Evolutionary conservation across 2,329 filamentous ascomycete species (phyloP).

Genomic region (Alternaria postmessia): DNA sequence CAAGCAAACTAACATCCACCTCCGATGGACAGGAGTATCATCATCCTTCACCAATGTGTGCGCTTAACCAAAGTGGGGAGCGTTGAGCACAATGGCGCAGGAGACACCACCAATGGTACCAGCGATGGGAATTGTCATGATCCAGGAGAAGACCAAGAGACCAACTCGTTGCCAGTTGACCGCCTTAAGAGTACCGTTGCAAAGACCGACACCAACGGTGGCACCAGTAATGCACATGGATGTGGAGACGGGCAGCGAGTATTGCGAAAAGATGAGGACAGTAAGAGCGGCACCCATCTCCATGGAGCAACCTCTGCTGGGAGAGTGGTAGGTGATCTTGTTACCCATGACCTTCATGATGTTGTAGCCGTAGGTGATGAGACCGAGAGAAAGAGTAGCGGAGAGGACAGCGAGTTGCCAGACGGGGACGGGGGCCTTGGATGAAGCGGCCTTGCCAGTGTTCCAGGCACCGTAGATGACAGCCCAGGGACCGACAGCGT

Average conservation of each 20-base stretch:
- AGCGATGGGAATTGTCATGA: constrained; percentile 68
- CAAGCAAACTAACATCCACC: background rate
- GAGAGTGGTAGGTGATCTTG: constrained; percentile 4
- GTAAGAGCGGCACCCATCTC: constrained; percentile 82
- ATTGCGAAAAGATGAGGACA: constrained; percentile 78
- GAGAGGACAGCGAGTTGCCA: constrained; percentile 80
- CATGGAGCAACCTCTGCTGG: constrained; percentile 67
- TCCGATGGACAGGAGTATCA: accelerated
- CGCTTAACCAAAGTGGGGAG: constrained; percentile 59
- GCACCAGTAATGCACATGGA: constrained; percentile 78
- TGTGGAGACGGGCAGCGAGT: constrained; percentile 75
- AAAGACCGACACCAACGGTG: constrained; percentile 79
- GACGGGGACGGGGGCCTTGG: constrained; percentile 72
- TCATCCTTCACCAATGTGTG: accelerated
- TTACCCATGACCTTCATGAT: constrained; percentile 87
- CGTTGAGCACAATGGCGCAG: constrained; percentile 63
- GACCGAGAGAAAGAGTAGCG: constrained; percentile 67
- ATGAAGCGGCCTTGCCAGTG: constrained; percentile 68
- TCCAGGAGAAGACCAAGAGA: constrained; percentile 72
- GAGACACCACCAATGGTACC: constrained; percentile 61
- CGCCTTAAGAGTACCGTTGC: constrained; percentile 74
- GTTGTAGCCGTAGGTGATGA: constrained; percentile 81
- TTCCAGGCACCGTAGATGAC: constrained; percentile 50
- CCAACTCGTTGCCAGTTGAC: constrained; percentile 77
- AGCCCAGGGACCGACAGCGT: constrained; percentile 50